phyloP scores from a whole-genome alignment of 257 asterid genomes.

The Solanum ossicruentum region DNA sequence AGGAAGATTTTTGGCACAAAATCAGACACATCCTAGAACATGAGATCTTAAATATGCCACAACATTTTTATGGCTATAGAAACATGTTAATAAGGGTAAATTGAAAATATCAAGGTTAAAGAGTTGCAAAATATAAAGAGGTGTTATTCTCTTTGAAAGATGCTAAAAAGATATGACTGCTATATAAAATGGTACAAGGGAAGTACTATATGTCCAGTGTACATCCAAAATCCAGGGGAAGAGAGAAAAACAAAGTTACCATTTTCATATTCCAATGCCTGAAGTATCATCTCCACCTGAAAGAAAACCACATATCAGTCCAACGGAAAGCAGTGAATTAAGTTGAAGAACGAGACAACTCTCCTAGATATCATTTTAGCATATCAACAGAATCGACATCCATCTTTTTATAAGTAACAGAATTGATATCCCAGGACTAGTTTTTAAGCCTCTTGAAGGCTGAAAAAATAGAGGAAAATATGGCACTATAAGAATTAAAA shows the following conservation, averaged over 20 bases:
- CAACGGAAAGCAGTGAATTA: background rate
- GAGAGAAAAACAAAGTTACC: conserved; percentile 30
- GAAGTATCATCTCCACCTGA: conserved; percentile 99
- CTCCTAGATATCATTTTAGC: background rate
- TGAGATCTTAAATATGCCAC: background rate
- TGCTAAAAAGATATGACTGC: background rate
- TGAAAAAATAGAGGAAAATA: background rate
- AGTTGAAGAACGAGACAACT: background rate
- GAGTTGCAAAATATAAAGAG: background rate
- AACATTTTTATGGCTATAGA: background rate
- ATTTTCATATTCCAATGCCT: conserved; percentile 86
- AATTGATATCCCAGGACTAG: background rate
- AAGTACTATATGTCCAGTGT: background rate
- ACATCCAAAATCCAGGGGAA: background rate
- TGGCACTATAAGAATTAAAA: background rate
- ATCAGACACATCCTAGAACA: background rate
- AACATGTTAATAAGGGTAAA: background rate
- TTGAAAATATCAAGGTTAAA: background rate
- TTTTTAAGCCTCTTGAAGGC: background rate
- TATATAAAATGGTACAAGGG: background rate
- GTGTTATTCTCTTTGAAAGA: background rate
- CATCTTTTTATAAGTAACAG: background rate
- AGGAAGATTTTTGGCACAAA: background rate
- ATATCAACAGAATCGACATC: background rate
- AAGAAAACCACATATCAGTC: background rate